These are phyloP conservation scores for Aspergillus panamensis DNA, from an alignment of 495 filamentous ascomycete species.

Conservation along the genomic window DNA sequence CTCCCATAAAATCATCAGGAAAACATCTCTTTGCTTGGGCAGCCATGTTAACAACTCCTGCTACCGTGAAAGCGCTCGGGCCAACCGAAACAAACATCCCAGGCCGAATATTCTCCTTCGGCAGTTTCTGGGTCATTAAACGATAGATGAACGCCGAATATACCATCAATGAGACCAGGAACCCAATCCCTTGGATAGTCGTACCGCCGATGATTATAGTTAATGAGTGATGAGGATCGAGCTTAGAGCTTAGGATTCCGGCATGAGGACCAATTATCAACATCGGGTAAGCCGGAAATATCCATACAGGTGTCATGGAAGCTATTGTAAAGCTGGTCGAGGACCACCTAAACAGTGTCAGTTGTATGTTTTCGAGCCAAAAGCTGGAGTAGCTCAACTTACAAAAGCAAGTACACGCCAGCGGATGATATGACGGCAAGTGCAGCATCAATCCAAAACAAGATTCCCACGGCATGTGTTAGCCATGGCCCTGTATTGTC, in stretches of 20 bases:
- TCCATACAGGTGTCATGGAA: slow-evolving; percentile 89
- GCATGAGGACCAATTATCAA: slow-evolving; percentile 76
- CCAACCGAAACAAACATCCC: slow-evolving; percentile 86
- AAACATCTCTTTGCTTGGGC: slow-evolving; percentile 40
- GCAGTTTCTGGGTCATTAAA: slow-evolving; percentile 88
- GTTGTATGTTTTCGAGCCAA: background rate
- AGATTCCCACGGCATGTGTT: slow-evolving; percentile 52
- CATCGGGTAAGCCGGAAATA: slow-evolving; percentile 85
- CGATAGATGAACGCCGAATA: slow-evolving; percentile 83
- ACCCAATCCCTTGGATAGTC: slow-evolving; percentile 77
- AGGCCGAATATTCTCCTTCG: slow-evolving; percentile 68
- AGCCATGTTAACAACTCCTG: slow-evolving; percentile 62
- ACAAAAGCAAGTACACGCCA: slow-evolving; percentile 71
- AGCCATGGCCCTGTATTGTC: slow-evolving; percentile 66
- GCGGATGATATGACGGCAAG: slow-evolving; percentile 61
- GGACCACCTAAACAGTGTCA: slow-evolving; percentile 53
- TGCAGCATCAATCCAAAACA: slow-evolving; percentile 72
- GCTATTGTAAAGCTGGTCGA: slow-evolving; percentile 75
- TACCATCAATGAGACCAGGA: slow-evolving; percentile 81
- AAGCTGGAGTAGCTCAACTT: slow-evolving; percentile 6
- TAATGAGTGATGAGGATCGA: slow-evolving; percentile 47
- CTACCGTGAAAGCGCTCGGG: slow-evolving; percentile 73
- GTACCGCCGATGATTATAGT: slow-evolving; percentile 68
- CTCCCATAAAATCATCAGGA: slow-evolving; percentile 56
- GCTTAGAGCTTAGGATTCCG: slow-evolving; percentile 55